Evolutionary conservation across 2,329 filamentous ascomycete species (phyloP), one percentile per base, ranked within the genome.

Genomic region (Stemphylium vesicarium): DNA sequence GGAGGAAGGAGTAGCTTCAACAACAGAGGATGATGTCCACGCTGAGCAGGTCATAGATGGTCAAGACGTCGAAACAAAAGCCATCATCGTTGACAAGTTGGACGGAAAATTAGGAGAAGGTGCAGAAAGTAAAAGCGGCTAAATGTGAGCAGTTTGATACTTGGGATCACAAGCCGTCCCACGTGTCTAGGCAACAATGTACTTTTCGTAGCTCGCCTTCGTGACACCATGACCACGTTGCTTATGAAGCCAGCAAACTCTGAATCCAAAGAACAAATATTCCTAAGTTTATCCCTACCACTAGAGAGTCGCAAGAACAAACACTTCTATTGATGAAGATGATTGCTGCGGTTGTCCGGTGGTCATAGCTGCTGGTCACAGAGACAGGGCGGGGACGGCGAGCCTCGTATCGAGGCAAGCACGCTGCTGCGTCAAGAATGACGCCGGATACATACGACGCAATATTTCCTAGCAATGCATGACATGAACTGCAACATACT

Each of bases 1-100:
- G 16, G 53, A 63, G 39, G 53, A 52, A 22, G 50, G 29, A 12
- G 24, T 31, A 16, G 29, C 38, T 8, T 10, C 15, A 13, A 33
- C n/a, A 10, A 12, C 13, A 11, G 20, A 40, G 3, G 53, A 35
- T 29, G 40, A 44, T 26, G 31, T 11, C 16, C 11, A 9, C 18
- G n/a, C 18, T 12, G 18, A 37, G 13, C 18, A 29, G 13, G 13
- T 15, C 4, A 44, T 54, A 4, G 38, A 43, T 2, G 46, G 51
- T 20, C 39, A 38, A 13, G 33, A 40, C 15, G 35, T 50, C 9
- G 40, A 22, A 2, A 29, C 4, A 11, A 20, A 44, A 11, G 26
- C 6, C 1, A 15, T 13, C 12, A 15, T 32, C n/a, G 16, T 29
- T 32, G n/a, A 50, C 12, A 40, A 50, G 33, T 39, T 50, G 29